Evolutionary conservation across 108 stramenopile genomes (phyloP), one percentile per base, ranked within the genome.

Genomic region (Nannochloropsis gaditana): DNA sequence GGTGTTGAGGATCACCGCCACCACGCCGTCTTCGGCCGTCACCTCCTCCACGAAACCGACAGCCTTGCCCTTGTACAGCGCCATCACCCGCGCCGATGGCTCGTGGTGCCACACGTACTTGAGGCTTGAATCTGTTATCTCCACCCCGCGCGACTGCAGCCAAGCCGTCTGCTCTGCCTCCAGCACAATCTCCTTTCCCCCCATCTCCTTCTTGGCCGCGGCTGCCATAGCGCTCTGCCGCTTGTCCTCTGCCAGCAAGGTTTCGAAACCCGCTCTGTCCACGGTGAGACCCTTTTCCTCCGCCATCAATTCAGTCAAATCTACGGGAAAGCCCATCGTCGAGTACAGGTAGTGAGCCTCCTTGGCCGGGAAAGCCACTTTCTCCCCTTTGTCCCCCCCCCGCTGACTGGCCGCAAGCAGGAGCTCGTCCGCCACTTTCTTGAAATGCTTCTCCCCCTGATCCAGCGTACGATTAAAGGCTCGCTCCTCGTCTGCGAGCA

Each of bases 251-350:
- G 93, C 89, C 95, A 99, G 95, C 86, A 93, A 93, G 31, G 88
- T 92, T 45, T 96, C 92, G 90, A 96, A 99, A 43, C 94, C 96
- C 43, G 90, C 95, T 79, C 86, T 90, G 89, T 99, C 97, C 42
- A 99, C 90, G 21, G 91, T 94, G 86, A 99, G 84, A n/a, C 95
- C 96, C 80, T 90, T 86, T 89, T 99, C 99, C 92, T 96, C 99
- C 21, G 96, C 96, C 99, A 99, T 99, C 91, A 98, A 94, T 87
- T 96, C 93, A 9, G 97, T 97, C 90, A 99, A 92, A 88, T 99
- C 99, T 41, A 97, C 86, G 9, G 99, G 99, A 89, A 99, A 99
- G 87, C 99, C 99, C 96, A 98, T 96, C 82, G 95, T 92, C 10
- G 94, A 92, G 94, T 97, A 99, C 86, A 99, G 93, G 82, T 94